Conservation (phyloP, 805 yeast species). For the Candida vartiovaarae region DNA sequence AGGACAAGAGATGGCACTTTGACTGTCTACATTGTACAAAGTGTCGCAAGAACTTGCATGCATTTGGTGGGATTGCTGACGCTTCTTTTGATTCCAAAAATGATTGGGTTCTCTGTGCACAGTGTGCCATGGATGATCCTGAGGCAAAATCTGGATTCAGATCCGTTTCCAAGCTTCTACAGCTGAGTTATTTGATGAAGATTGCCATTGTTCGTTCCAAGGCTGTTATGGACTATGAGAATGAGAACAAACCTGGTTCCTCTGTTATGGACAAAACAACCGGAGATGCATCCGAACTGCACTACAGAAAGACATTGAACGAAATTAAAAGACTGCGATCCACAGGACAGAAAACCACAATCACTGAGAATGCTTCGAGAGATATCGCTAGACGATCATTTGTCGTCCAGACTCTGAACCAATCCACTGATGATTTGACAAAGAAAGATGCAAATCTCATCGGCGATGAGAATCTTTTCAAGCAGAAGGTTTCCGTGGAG, state of each 20-base stretch:
- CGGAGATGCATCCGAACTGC: conserved; percentile 32
- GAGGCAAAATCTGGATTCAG: conserved; percentile 49
- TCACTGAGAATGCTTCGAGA: conserved; percentile 42
- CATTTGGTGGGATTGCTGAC: conserved; percentile 35
- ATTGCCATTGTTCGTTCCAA: conserved; percentile 77
- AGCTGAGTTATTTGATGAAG: conserved; percentile 67
- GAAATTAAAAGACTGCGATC: conserved; percentile 75
- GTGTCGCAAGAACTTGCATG: conserved; percentile 41
- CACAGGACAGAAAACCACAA: conserved; percentile 56
- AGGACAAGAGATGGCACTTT: conserved; percentile 73
- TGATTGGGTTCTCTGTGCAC: conserved; percentile 45
- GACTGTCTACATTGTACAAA: conserved; percentile 61
- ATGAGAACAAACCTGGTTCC: neutral
- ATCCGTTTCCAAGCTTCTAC: conserved; percentile 60
- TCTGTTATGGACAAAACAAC: conserved; percentile 4
- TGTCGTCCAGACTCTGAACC: conserved; percentile 38
- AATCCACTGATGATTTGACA: conserved; percentile 5
- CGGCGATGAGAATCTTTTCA: conserved; percentile 16
- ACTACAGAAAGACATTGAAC: conserved; percentile 62
- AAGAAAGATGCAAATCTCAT: conserved; percentile 3
- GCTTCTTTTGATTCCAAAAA: conserved; percentile 33
- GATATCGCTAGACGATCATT: conserved; percentile 61
- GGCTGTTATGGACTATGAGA: conserved; percentile 45
- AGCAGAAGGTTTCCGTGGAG: conserved; percentile 23
- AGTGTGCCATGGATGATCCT: conserved; percentile 49